Base-by-base conservation (phyloP, 768 basidiomycete species). In the Boletus reticuloceps region DNA sequence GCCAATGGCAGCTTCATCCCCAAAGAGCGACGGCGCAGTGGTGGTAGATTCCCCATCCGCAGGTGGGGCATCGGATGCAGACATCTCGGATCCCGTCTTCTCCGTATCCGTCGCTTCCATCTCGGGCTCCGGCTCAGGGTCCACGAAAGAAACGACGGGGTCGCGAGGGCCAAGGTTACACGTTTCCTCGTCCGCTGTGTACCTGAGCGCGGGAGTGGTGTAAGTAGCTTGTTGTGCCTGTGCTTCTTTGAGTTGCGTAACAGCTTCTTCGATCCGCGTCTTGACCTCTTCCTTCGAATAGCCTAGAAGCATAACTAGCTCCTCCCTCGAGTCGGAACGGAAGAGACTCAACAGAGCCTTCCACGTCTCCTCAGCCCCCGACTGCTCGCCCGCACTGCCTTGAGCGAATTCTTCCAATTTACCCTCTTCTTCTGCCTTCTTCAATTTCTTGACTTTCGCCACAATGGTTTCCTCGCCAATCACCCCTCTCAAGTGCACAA, bases 241-340 rank as follows among this genome's bases (percentile, higher is more conserved):
- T 1, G 76, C 61, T 14, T 75, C 75, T 62, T 86, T 87, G 60
- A 94, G 75, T 49, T 83, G 88, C 44, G 88, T 83, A 43, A 95
- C 82, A 12, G 94, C 93, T 58, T 91, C 87, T 11, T 84, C 83
- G 17, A 98, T 91, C 58, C 86, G 87, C 5, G 77, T 73, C 3
- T 84, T 84, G 17, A 97, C 82, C 59, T 95, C 92, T 11, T 80
- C 82, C 71, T 96, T 95, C 4, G 93, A 95, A 71, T 95, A 98
- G 0, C 95, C 96, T 14, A 99, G 80, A 1, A 98, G 73, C 3
- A 87, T 88, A 47, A 98, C 87, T 6, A 98, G 78, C 71, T 98
- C 94, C 27, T 95, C 91, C 51, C 93, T 77, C 10, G 93, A 94
- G 68, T 95, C 83, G 0, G 93, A 86, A 60, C 84, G 84, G 82